phyloP scores from a whole-genome alignment of 2,329 filamentous ascomycete genomes.

The Sphaceloma murrayae region DNA sequence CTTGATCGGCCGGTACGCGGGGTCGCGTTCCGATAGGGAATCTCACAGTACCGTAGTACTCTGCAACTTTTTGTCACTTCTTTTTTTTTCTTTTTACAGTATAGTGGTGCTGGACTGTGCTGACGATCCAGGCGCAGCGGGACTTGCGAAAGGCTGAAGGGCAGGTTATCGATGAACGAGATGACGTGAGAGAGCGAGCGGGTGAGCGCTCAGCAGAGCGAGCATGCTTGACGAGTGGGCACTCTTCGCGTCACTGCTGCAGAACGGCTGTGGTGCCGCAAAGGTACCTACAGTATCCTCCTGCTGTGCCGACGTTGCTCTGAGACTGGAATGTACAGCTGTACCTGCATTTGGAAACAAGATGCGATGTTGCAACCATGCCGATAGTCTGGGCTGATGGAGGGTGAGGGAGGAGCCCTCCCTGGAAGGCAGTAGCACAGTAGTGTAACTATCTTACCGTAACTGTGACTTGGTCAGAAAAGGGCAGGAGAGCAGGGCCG shows the following conservation, averaged over 20 bases:
- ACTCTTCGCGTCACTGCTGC: background rate
- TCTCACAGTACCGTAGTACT: background rate
- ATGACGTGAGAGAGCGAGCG: slow-evolving; percentile 1
- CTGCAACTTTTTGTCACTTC: too few species aligned
- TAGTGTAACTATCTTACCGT: too few species aligned
- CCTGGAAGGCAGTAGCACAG: too few species aligned
- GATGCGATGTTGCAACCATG: slow-evolving; percentile 12
- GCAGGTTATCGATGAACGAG: too few species aligned
- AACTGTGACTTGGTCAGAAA: background rate
- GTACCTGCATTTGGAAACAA: slow-evolving; percentile 11
- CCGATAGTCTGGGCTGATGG: slow-evolving; percentile 9
- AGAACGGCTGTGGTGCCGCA: background rate
- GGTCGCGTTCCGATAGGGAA: slow-evolving; percentile 2
- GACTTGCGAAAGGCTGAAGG: slow-evolving; percentile 11
- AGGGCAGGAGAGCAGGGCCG: background rate
- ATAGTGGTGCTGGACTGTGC: slow-evolving; percentile 10
- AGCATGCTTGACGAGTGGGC: too few species aligned
- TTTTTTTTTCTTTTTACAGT: too few species aligned
- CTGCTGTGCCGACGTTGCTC: slow-evolving; percentile 7
- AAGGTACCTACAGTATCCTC: background rate
- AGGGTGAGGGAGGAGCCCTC: too few species aligned
- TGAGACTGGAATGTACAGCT: slow-evolving; percentile 2
- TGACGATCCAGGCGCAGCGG: slow-evolving; percentile 11
- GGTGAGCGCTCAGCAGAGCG: too few species aligned
- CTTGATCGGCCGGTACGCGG: slow-evolving; percentile 7